These are phyloP conservation scores for Rhynchosporium graminicola DNA, from an alignment of 2,329 filamentous ascomycete genomes.

Conservation along the genomic window DNA sequence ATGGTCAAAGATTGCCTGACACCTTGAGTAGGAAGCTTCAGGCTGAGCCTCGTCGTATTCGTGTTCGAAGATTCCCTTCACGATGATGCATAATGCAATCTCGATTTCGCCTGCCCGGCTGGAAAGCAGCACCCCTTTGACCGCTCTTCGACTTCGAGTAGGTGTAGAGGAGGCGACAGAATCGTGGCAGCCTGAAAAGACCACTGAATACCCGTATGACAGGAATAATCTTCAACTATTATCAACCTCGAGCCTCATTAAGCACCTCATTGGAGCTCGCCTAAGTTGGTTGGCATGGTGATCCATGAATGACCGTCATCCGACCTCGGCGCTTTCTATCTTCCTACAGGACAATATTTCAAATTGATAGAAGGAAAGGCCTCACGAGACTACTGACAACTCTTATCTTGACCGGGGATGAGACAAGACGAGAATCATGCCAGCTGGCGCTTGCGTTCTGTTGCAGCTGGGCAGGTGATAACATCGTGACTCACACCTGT, in stretches of 20 bases:
- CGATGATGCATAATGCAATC: conserved; percentile 5
- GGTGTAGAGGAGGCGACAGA: not conserved
- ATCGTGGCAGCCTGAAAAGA: not conserved
- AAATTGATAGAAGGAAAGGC: no score
- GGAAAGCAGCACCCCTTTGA: not conserved
- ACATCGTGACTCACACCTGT: conserved; percentile 2
- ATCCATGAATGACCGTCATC: not conserved
- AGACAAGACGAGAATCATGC: not conserved
- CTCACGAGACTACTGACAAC: conserved; percentile 4
- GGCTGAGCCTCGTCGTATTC: not conserved
- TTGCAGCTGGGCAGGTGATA: not conserved
- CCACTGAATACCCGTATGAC: not conserved
- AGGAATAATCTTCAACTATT: not conserved
- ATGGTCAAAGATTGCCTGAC: not conserved
- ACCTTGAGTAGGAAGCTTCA: not conserved
- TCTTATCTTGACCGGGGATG: not conserved
- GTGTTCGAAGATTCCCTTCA: not conserved
- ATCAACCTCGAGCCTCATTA: not conserved
- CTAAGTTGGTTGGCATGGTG: conserved; percentile 8
- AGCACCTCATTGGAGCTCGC: not conserved
- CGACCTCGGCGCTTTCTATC: no score
- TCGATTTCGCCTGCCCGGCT: not conserved
- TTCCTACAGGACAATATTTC: no score
- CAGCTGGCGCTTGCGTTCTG: conserved; percentile 11
- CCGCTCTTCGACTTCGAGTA: not conserved